phyloP scores from a whole-genome alignment of 129 eudicot species.

The Chrysanthemum makinoi region DNA sequence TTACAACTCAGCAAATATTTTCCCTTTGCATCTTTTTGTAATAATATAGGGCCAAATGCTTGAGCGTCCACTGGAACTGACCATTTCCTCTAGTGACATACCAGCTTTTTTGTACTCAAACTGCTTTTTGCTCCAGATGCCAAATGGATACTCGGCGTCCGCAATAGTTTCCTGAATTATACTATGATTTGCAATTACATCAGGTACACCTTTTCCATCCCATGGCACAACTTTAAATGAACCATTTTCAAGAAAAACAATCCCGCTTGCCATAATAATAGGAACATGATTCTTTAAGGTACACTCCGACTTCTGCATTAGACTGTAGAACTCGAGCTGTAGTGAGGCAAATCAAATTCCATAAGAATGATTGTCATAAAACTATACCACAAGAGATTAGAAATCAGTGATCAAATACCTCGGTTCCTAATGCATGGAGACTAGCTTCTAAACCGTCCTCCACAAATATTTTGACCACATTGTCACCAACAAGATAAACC shows the following conservation, averaged over 20 bases:
- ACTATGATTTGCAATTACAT: slow-evolving; percentile 42
- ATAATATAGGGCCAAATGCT: slow-evolving; percentile 76
- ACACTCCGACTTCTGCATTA: slow-evolving; percentile 41
- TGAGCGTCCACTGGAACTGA: slow-evolving; percentile 38
- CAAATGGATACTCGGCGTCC: slow-evolving; percentile 59
- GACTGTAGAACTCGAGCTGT: slow-evolving; percentile 80
- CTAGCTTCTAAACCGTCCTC: slow-evolving; percentile 92
- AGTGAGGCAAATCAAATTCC: slow-evolving; percentile 19
- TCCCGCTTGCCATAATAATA: slow-evolving; percentile 70
- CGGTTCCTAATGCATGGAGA: slow-evolving; percentile 83
- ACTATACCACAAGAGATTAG: background rate
- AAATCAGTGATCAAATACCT: slow-evolving; percentile 44
- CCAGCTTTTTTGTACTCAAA: slow-evolving; percentile 65
- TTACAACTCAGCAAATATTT: slow-evolving; percentile 79
- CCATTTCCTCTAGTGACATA: slow-evolving; percentile 35
- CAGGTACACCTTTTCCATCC: slow-evolving; percentile 83
- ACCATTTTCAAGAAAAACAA: slow-evolving; percentile 52
- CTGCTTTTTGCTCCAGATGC: slow-evolving; percentile 68
- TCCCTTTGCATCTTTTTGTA: slow-evolving; percentile 83
- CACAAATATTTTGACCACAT: slow-evolving; percentile 78
- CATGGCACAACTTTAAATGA: slow-evolving; percentile 54
- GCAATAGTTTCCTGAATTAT: slow-evolving; percentile 26
- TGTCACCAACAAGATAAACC: slow-evolving; percentile 80
- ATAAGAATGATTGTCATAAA: slow-evolving; percentile 12
- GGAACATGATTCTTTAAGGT: slow-evolving; percentile 62